phyloP scores from a whole-genome alignment of 1,284 basidiomycete species.

The Kwoniella shivajii region DNA sequence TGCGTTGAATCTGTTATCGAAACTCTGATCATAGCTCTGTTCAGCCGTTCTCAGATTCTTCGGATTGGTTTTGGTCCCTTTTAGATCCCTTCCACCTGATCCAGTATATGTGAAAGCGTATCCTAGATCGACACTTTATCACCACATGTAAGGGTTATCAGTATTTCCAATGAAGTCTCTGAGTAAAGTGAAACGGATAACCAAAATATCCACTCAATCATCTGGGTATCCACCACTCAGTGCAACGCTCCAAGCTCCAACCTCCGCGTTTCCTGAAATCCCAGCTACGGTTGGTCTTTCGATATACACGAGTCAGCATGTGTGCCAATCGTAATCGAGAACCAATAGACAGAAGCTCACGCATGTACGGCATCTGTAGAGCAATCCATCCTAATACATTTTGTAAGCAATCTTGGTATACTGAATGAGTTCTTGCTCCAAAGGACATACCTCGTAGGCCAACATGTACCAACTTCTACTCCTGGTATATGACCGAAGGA shows the following conservation, averaged over 20 bases:
- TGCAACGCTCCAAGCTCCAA: conserved; percentile 53
- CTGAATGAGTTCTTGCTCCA: no score
- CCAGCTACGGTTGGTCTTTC: conserved; percentile 41
- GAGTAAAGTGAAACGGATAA: not conserved
- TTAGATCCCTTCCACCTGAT: conserved; percentile 42
- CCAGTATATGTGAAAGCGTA: conserved; percentile 48
- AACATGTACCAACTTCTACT: conserved; percentile 43
- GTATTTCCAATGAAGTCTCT: no score
- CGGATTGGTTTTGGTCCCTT: conserved; percentile 51
- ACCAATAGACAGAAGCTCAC: conserved; percentile 22
- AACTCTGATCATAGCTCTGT: conserved; percentile 53
- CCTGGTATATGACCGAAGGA: conserved; percentile 44
- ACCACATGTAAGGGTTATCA: not conserved
- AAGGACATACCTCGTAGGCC: conserved; percentile 29
- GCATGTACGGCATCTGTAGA: conserved; percentile 46
- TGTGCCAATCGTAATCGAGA: not conserved
- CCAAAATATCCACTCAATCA: conserved; percentile 27
- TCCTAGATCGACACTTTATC: conserved; percentile 41
- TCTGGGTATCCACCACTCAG: conserved; percentile 53
- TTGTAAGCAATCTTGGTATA: no score
- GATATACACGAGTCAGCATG: not conserved
- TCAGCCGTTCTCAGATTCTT: conserved; percentile 55
- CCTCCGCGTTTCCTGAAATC: conserved; percentile 38
- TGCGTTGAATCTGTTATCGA: conserved; percentile 50
- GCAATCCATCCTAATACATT: conserved; percentile 46